phyloP scores from a whole-genome alignment of 1,284 basidiomycete genomes.

The Microbotryomycetes sp. region DNA sequence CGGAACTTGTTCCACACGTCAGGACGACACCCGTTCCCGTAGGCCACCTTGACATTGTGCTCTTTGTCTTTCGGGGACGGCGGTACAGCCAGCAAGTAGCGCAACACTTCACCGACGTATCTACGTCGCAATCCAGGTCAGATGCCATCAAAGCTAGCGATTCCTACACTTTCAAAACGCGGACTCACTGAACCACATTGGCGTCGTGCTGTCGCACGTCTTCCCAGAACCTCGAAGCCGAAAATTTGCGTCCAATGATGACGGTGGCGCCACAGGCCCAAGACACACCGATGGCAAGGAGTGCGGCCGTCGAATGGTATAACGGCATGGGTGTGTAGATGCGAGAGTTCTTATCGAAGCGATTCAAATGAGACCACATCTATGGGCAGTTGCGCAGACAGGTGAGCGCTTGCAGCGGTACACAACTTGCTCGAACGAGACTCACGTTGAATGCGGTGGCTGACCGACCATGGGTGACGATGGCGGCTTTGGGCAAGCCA shows the following conservation, averaged over 20 bases:
- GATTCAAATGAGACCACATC: slow-evolving; percentile 22
- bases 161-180: no score
- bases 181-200: slow-evolving; percentile 43
- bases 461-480: slow-evolving; percentile 41
- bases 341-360: slow-evolving; percentile 14
- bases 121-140: not conserved
- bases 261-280: slow-evolving; percentile 39
- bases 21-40: slow-evolving; percentile 42
- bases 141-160: no score
- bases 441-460: slow-evolving; percentile 36
- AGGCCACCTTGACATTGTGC: slow-evolving; percentile 43
- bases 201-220: slow-evolving; percentile 40
- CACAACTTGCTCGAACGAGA: slow-evolving; percentile 28
- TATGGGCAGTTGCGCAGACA: not conserved
- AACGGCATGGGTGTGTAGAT: slow-evolving; percentile 44
- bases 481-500: slow-evolving; percentile 42
- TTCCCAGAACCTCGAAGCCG: slow-evolving; percentile 41
- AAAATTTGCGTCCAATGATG: slow-evolving; percentile 44
- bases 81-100: slow-evolving; percentile 40
- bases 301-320: slow-evolving; percentile 35
- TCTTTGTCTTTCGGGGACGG: slow-evolving; percentile 40
- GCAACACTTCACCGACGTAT: not conserved
- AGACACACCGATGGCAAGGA: slow-evolving; percentile 39
- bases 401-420: slow-evolving; percentile 33
- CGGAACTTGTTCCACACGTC: slow-evolving; percentile 44